Percentiles rank a stretch among this genome's conserved stretches.
These are phyloP conservation scores for Purshia tridentata DNA, from an alignment of 306 rosid species.

Conservation along the genomic window DNA sequence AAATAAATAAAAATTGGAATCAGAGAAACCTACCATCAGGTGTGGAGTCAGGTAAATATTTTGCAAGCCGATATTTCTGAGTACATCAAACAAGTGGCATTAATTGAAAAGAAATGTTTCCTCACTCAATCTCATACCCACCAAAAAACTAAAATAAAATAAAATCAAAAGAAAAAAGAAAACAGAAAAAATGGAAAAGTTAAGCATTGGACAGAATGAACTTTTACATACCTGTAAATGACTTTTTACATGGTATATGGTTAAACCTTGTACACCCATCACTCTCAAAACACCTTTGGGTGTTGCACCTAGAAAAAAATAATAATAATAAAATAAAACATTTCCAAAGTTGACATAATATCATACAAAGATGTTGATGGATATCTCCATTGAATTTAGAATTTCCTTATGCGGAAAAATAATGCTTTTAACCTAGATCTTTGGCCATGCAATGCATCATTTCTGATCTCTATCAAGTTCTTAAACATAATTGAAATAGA, in stretches of 20 bases:
- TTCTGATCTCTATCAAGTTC: not conserved
- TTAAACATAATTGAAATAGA: not conserved
- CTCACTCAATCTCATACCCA: slow-evolving; percentile 12
- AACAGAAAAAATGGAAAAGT: not conserved
- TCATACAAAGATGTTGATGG: slow-evolving; percentile 13
- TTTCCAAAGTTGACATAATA: not conserved
- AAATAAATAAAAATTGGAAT: slow-evolving; percentile 18
- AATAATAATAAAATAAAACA: not conserved
- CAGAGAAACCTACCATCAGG: slow-evolving; percentile 74
- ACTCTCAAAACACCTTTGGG: slow-evolving; percentile 98
- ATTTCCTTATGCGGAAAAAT: slow-evolving; percentile 16
- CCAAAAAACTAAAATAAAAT: too few relatives aligned
- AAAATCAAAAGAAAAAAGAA: not conserved
- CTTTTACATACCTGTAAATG: slow-evolving; percentile 73
- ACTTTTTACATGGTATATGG: slow-evolving; percentile 97
- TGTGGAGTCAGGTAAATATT: slow-evolving; percentile 80
- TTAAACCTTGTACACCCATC: slow-evolving; percentile 96
- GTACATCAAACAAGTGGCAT: slow-evolving; percentile 36
- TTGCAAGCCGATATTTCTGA: slow-evolving; percentile 97
- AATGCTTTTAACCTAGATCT: slow-evolving; percentile 22
- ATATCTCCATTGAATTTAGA: slow-evolving; percentile 19
- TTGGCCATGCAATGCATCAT: not conserved
- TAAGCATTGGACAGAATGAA: not conserved
- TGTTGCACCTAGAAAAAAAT: slow-evolving; percentile 73
- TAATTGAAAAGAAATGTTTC: slow-evolving; percentile 13